These are phyloP conservation scores for Globisporangium alternatum DNA, from an alignment of 352 stramenopile genomes.

Conservation along the genomic window DNA sequence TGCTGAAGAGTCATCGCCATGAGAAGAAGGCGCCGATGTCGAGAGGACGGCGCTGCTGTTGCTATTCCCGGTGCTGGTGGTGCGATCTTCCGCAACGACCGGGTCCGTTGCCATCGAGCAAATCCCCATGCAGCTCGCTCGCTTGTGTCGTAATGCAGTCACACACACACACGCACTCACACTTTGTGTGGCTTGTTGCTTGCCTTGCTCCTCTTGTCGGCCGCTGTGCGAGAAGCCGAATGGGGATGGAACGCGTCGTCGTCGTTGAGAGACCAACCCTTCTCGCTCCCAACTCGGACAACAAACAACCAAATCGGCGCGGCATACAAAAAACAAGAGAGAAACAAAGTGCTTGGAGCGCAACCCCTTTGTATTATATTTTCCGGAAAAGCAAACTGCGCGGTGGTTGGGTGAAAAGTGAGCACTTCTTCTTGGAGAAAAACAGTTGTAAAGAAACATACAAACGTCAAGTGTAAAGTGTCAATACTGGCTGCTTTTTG, in stretches of 20 bases:
- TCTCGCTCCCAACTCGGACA: background rate
- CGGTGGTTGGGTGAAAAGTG: background rate
- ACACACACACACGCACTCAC: background rate
- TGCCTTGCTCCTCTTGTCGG: background rate
- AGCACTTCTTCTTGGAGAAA: background rate
- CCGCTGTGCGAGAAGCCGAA: slow-evolving; percentile 4
- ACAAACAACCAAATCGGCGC: background rate
- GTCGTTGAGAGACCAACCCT: slow-evolving; percentile 2
- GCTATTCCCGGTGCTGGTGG: background rate
- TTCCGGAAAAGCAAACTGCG: background rate
- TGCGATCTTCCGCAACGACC: slow-evolving; percentile 10
- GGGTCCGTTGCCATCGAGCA: slow-evolving; percentile 10
- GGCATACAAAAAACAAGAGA: slow-evolving; percentile 7
- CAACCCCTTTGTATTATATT: slow-evolving; percentile 4
- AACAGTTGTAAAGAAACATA: background rate
- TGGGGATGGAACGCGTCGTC: slow-evolving; percentile 7
- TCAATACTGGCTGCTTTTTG: background rate
- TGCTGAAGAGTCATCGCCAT: background rate
- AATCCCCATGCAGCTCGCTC: slow-evolving; percentile 11
- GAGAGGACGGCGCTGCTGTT: background rate
- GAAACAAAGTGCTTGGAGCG: background rate
- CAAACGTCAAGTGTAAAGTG: background rate
- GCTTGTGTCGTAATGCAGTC: background rate
- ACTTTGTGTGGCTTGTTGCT: background rate
- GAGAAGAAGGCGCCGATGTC: background rate